Evolutionary conservation across 371 early-diverging fungal species (phyloP).

Genomic region (Mucor irregularis): DNA sequence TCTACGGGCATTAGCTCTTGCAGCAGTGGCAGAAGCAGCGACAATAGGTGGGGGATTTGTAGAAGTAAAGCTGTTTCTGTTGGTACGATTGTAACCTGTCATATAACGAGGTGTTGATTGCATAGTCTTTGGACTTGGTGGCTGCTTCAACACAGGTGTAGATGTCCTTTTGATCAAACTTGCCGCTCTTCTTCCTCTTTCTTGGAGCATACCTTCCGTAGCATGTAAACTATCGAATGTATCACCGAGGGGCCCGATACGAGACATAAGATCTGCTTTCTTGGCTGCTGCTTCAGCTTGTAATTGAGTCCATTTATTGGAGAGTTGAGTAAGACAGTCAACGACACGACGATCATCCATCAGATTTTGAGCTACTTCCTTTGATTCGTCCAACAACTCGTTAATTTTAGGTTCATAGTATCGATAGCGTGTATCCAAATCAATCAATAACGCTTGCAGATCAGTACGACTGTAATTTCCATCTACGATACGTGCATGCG

Average conservation of each 20-base stretch:
- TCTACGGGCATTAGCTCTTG: constrained; percentile 6
- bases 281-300: constrained; percentile 47
- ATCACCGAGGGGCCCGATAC: constrained; percentile 35
- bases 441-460: constrained; percentile 56
- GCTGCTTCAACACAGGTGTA: constrained; percentile 24
- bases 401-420: constrained; percentile 56
- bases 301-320: constrained; percentile 51
- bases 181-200: constrained; percentile 24
- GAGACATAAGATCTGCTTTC: constrained; percentile 43
- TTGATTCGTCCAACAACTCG: constrained; percentile 50
- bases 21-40: constrained; percentile 13
- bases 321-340: constrained; percentile 40
- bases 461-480: constrained; percentile 46
- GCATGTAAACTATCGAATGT: constrained; percentile 21
- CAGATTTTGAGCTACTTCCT: constrained; percentile 41
- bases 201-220: constrained; percentile 17
- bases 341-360: constrained; percentile 53
- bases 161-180: constrained; percentile 21
- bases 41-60: constrained; percentile 10
- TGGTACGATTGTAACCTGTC: constrained; percentile 9
- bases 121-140: constrained; percentile 27
- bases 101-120: constrained; percentile 36
- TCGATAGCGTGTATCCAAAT: constrained; percentile 56
- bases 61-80: background rate
- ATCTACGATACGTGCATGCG: constrained; percentile 32